Base-by-base conservation (phyloP, 208 protist species). In the Acanthamoeba pearcei region DNA sequence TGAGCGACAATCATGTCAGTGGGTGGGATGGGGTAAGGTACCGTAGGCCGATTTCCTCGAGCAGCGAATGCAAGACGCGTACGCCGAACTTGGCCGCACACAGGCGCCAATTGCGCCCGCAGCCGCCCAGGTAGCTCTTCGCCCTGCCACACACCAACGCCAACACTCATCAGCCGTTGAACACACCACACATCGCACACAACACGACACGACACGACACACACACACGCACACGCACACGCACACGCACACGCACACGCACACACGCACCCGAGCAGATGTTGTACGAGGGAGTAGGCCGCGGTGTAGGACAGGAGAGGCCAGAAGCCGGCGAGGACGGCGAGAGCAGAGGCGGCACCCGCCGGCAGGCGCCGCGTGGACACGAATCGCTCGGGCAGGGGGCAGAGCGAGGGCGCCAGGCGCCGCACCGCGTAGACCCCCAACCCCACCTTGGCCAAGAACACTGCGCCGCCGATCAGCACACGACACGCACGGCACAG, bases 31-130 rank as follows among this genome's bases (percentile, higher is more conserved):
- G 42, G 42, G 42, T 1, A 10, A 5, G 62, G 62, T 78, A 78
- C 70, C 70, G 70, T 12, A 78, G 35, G 13, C n/a, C 70, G 13
- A n/a, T n/a, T 78, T 78, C 70, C 35, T 78, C 70, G n/a, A 78
- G 70, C 13, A 78, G 12, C 13, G 70, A 19, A 38, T 38, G 13
- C 70, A 78, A 78, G 27, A 78, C 29, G 32, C n/a, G 70, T 3
- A 32, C 10, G 15, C 27, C 22, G 10, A 78, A 78, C 35, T 42
- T 78, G 35, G 70, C 29, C 27, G n/a, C 35, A n/a, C 35, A 19
- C 22, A 78, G 70, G 35, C n/a, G n/a, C 70, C 70, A 78, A 5
- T 78, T 78, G 70, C 15, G 22, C 1, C 22, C n/a, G 70, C 70
- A 49, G 42, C 42, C 70, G n/a, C 15, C 70, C 29, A 78, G 22